Percentiles rank a stretch among this genome's conserved stretches.
Conservation (phyloP, 495 filamentous ascomycete species). For the Penicillium egyptiacum region DNA sequence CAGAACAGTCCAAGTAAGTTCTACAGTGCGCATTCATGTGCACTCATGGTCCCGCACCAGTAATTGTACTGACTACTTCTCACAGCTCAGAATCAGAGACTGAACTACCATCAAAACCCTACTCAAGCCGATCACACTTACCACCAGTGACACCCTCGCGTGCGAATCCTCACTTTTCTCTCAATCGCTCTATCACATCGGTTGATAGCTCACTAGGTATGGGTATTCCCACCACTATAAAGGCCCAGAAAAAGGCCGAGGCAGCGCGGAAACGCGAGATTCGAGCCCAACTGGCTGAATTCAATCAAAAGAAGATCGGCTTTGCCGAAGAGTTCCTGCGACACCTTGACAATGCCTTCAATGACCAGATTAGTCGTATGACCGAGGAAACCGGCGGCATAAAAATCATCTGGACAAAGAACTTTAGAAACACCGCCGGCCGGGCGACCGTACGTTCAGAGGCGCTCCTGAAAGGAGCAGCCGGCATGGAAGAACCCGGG, state of each 20-base stretch:
- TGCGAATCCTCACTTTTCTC: neutral
- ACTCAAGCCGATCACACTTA: conserved; percentile 17
- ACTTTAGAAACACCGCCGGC: conserved; percentile 82
- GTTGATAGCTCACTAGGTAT: conserved; percentile 10
- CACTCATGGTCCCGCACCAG: neutral
- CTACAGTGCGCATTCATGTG: conserved; percentile 22
- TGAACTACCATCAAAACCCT: conserved; percentile 13
- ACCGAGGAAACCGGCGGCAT: conserved; percentile 72
- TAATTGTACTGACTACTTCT: conserved; percentile 10
- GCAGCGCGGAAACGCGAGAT: conserved; percentile 44
- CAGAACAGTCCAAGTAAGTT: conserved; percentile 27
- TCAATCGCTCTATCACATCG: neutral
- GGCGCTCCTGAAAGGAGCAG: neutral
- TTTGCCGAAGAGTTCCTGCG: conserved; percentile 68
- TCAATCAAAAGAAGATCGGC: conserved; percentile 62
- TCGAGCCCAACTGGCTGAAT: conserved; percentile 56
- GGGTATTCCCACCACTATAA: conserved; percentile 9
- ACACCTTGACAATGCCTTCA: conserved; percentile 70
- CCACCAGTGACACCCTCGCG: conserved; percentile 50
- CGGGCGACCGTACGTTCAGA: conserved; percentile 49
- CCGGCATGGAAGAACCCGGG: neutral
- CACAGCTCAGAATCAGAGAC: conserved; percentile 19
- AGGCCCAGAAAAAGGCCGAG: conserved; percentile 46
- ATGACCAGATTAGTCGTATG: conserved; percentile 59
- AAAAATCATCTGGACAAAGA: conserved; percentile 78